These are phyloP conservation scores for Phytophthora constricta DNA, from an alignment of 352 stramenopile species.

Conservation along the genomic window DNA sequence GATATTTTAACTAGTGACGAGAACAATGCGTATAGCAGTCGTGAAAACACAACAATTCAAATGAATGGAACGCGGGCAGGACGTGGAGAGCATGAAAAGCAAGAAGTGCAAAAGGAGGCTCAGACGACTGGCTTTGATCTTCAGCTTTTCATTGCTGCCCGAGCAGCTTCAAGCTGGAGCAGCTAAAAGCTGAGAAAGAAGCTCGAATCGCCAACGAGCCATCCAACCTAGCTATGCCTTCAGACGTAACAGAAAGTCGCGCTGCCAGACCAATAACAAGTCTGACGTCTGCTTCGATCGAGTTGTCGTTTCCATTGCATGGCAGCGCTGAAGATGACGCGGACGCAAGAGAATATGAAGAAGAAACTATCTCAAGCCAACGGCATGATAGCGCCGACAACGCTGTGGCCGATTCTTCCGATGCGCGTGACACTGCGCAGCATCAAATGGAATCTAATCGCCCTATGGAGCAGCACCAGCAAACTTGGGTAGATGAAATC, in stretches of 20 bases:
- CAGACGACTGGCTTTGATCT: conserved; percentile 36
- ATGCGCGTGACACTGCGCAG: neutral
- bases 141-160: conserved; percentile 44
- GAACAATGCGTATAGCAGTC: too few species aligned
- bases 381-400: neutral
- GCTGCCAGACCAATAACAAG: neutral
- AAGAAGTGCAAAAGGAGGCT: conserved; percentile 4
- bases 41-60: neutral
- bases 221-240: too few species aligned
- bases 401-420: neutral
- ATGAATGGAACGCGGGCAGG: neutral
- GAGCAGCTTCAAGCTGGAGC: conserved; percentile 45
- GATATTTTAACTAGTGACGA: neutral
- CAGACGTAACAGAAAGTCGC: neutral
- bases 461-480: neutral
- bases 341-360: neutral
- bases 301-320: neutral
- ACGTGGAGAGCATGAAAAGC: neutral
- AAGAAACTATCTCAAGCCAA: too few species aligned
- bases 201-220: neutral
- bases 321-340: neutral
- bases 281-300: neutral
- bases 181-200: conserved; percentile 47
- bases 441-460: neutral
- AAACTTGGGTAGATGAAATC: conserved; percentile 25